A percentile compares a stretch with the other conserved stretches of the same genome.
Conservation (phyloP, 2,329 filamentous ascomycete genomes). For the Lachnellula willkommii region DNA sequence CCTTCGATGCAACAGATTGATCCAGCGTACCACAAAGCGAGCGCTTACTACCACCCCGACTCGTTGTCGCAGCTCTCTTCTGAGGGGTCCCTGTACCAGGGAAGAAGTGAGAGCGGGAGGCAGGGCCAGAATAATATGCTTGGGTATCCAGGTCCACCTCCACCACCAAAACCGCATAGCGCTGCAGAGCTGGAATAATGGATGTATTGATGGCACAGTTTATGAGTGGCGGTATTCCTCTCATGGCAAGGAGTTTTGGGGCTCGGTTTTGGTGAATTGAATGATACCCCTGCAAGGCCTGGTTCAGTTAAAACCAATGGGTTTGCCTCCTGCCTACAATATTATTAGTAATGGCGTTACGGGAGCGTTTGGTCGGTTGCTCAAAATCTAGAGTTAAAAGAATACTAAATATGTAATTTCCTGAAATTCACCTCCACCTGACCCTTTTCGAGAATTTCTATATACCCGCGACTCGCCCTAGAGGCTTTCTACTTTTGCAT, state of each 20-base stretch:
- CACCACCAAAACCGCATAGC: background rate
- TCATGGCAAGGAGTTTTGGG: background rate
- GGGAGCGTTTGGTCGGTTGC: no score
- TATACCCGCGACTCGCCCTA: background rate
- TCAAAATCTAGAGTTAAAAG: no score
- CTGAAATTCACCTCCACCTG: no score
- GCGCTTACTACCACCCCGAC: background rate
- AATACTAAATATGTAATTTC: no score
- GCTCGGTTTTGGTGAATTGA: background rate
- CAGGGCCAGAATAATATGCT: background rate
- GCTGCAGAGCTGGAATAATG: constrained; percentile 3
- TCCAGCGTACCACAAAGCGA: constrained; percentile 1
- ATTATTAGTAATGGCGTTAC: no score
- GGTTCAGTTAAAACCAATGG: no score
- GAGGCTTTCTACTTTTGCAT: background rate
- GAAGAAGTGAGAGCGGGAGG: background rate
- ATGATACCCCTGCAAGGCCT: background rate
- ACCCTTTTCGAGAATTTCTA: no score
- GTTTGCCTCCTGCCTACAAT: no score
- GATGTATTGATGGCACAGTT: background rate
- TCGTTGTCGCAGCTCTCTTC: background rate
- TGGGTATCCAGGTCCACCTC: background rate
- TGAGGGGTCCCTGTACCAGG: background rate
- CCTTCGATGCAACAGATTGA: constrained; percentile 3
- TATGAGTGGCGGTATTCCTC: background rate